phyloP scores from a whole-genome alignment of 345 rosid genomes.

The Syzygium grande region DNA sequence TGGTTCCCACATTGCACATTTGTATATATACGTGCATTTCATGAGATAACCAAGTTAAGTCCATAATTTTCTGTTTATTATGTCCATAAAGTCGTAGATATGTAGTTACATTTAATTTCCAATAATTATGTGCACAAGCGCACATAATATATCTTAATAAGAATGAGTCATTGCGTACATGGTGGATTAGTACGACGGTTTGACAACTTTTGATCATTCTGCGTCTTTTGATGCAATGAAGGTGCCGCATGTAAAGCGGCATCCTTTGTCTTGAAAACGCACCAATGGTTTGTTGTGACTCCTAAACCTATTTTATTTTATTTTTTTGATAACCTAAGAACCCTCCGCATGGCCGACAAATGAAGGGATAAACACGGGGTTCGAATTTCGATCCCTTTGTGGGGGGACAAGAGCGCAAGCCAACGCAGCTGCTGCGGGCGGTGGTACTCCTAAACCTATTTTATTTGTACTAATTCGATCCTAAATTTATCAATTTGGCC shows the following conservation, averaged over 20 bases:
- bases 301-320: too few species aligned
- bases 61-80: not conserved
- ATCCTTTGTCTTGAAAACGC: not conserved
- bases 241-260: not conserved
- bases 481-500: too few species aligned
- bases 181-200: not conserved
- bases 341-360: too few species aligned
- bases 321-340: too few species aligned
- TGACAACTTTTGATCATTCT: not conserved
- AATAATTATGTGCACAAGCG: not conserved
- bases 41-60: not conserved
- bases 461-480: too few species aligned
- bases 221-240: not conserved
- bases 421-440: too few species aligned
- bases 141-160: not conserved
- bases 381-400: too few species aligned
- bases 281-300: not conserved
- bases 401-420: too few species aligned
- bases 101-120: not conserved
- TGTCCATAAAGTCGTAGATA: fast-evolving
- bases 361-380: too few species aligned
- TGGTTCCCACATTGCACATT: too few species aligned
- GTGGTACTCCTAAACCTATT: too few species aligned
- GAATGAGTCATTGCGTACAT: not conserved
- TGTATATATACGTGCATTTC: not conserved